Evolutionary conservation across 805 yeast species (phyloP), one percentile per base, ranked within the genome.

Genomic region (Saccharomycopsis sp.): DNA sequence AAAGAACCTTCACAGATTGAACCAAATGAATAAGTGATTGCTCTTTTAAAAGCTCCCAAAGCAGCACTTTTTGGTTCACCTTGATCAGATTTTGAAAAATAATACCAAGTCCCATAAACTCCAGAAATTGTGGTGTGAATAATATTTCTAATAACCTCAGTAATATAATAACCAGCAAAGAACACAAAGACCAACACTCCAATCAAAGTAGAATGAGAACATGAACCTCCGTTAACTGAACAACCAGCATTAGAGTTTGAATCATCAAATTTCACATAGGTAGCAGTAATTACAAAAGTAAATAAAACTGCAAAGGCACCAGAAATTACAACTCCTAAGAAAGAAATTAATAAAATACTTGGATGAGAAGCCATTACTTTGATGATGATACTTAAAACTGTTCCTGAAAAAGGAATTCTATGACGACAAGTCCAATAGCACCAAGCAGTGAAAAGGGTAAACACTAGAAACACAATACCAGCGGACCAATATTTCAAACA

Each of bases 101-200:
- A 88, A 59, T 84, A 87, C 96, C 96, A 88, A 6, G 89, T 73
- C 8, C 96, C 96, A 56, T 73, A 88, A 15, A 86, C 75, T 20
- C 95, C 95, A 19, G 89, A 70, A 35, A 85, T 76, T 1, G 87
- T 74, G 18, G 80, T 82, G 54, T 88, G 94, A 28, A 86, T 77
- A 13, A 83, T 68, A 52, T 83, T 86, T 60, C 78, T 76, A 43
- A 84, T 65, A 15, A 87, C 92, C 59, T 86, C 96, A 21, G 92
- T 72, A 45, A 86, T 73, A 57, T 75, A 81, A 56, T 73, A 87
- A 15, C 94, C 95, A 4, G 89, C 81, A 58, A 88, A 84, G 49
- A 86, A 75, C 4, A 80, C 74, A 58, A 72, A 79, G 21, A 86
- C 75, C 46, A 85, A 59, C 12, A 81, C 57, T 3, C 92, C 94